phyloP scores from a whole-genome alignment of 2,329 filamentous ascomycete species.

The Xylaria sp. region DNA sequence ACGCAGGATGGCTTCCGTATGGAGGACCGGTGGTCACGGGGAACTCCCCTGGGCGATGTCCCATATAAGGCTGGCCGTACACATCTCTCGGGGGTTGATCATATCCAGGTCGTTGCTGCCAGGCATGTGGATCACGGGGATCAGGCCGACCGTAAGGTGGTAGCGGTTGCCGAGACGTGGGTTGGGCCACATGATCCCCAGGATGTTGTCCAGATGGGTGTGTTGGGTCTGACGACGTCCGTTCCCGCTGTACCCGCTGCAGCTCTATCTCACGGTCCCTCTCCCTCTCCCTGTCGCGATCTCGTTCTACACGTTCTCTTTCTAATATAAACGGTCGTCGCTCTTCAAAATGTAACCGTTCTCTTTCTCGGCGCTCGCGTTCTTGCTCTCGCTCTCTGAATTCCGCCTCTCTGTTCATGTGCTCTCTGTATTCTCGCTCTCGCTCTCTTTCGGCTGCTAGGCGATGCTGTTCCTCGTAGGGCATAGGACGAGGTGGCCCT shows the following conservation, averaged over 20 bases:
- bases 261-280: conserved; percentile 41
- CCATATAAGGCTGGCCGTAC: conserved; percentile 57
- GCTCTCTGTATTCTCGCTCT: conserved; percentile 53
- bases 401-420: conserved; percentile 54
- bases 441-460: conserved; percentile 60
- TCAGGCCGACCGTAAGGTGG: conserved; percentile 56
- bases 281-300: conserved; percentile 50
- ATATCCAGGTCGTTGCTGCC: conserved; percentile 55
- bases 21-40: conserved; percentile 56
- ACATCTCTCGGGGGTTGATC: conserved; percentile 55
- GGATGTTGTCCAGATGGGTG: conserved; percentile 59
- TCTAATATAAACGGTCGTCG: conserved; percentile 45
- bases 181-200: conserved; percentile 59
- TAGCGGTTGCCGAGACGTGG: conserved; percentile 49
- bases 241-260: conserved; percentile 53
- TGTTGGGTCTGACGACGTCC: conserved; percentile 62
- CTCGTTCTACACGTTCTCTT: conserved; percentile 58
- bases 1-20: conserved; percentile 54
- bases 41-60: conserved; percentile 62
- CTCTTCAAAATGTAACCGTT: conserved; percentile 53
- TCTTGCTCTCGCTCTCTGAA: conserved; percentile 62
- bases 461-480: conserved; percentile 67
- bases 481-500: conserved; percentile 55
- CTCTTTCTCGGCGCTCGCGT: conserved; percentile 56
- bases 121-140: conserved; percentile 44